Percentiles rank a stretch among this genome's conserved stretches.
phyloP scores from a whole-genome alignment of 176 grass and related monocot species.

The Avena eriantha region DNA sequence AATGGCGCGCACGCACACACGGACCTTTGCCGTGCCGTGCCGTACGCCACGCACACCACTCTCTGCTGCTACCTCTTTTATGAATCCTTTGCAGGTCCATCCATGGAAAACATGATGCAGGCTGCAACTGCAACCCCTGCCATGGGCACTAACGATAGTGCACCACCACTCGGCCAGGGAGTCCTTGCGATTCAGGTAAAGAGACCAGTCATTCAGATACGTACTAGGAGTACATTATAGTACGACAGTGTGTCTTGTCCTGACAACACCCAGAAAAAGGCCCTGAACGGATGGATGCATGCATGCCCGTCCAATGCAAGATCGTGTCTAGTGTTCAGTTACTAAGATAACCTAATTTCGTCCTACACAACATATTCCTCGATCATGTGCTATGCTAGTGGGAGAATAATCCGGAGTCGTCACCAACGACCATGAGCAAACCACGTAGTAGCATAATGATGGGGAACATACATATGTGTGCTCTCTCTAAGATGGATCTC shows the following conservation, averaged over 20 bases:
- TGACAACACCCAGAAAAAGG: neutral
- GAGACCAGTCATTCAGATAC: neutral
- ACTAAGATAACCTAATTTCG: no score
- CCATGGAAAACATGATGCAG: conserved; percentile 27
- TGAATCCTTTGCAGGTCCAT: neutral
- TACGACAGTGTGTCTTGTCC: neutral
- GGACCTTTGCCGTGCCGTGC: neutral
- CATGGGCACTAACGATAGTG: conserved; percentile 5
- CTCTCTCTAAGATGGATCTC: neutral
- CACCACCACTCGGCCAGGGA: neutral
- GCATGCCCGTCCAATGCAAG: neutral
- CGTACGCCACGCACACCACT: neutral
- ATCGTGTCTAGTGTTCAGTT: no score
- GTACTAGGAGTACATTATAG: neutral
- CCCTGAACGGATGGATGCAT: neutral
- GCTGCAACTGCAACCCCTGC: conserved; percentile 23
- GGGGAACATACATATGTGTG: neutral
- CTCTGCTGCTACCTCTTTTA: neutral
- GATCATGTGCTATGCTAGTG: neutral
- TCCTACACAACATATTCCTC: neutral
- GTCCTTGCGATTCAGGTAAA: neutral
- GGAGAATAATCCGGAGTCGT: conserved; percentile 1
- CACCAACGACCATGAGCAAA: neutral
- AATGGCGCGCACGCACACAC: neutral
- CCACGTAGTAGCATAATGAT: neutral